phyloP scores from a whole-genome alignment of 2,329 filamentous ascomycete species.

The Cladosporium sp. region DNA sequence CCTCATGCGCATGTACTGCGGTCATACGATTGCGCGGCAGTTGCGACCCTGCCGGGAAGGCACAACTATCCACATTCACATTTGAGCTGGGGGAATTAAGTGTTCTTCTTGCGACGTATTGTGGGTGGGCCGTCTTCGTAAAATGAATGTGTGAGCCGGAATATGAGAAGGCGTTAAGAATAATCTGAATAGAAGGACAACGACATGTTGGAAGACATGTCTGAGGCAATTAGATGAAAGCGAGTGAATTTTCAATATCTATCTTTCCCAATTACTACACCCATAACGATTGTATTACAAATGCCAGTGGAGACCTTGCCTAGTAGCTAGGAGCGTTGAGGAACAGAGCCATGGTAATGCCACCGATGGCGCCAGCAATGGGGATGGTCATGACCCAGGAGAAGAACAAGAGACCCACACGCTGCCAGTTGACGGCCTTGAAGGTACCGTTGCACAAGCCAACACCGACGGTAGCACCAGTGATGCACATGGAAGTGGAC shows the following conservation, averaged over 20 bases:
- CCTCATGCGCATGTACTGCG: too few relatives aligned
- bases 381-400: slow-evolving; percentile 65
- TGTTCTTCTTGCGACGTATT: too few relatives aligned
- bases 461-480: slow-evolving; percentile 62
- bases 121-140: too few relatives aligned
- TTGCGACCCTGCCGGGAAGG: too few relatives aligned
- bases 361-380: slow-evolving; percentile 57
- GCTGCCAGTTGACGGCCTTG: slow-evolving; percentile 63
- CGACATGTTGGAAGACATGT: too few relatives aligned
- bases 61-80: too few relatives aligned
- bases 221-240: background rate
- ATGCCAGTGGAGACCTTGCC: background rate
- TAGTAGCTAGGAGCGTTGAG: slow-evolving; percentile 57
- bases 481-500: slow-evolving; percentile 66
- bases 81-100: too few relatives aligned
- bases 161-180: too few relatives aligned
- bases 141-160: too few relatives aligned
- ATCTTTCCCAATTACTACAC: background rate
- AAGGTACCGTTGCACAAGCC: slow-evolving; percentile 61
- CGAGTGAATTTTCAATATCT: background rate
- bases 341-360: slow-evolving; percentile 62
- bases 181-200: too few relatives aligned
- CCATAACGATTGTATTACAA: background rate
- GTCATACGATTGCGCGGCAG: too few relatives aligned
- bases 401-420: slow-evolving; percentile 60